Conservation (phyloP, 805 yeast genomes). For the Candida gorgasii region DNA sequence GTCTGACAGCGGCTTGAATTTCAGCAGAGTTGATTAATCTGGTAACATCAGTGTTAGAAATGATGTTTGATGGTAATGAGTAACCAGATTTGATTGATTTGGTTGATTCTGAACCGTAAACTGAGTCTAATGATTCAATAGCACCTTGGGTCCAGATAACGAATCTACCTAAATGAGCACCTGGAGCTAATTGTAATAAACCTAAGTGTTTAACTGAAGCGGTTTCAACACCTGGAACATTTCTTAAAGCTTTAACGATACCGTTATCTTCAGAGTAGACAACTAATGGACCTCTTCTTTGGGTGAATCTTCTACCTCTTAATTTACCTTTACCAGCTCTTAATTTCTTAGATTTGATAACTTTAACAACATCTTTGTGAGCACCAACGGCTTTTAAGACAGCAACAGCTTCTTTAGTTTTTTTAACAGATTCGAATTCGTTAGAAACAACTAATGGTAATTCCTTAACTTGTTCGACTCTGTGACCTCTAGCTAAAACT, state of each 20-base stretch:
- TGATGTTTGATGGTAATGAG: conserved; percentile 91
- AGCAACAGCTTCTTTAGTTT: conserved; percentile 99
- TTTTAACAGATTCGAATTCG: conserved; percentile 88
- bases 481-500: conserved; percentile 99
- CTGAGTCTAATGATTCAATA: conserved; percentile 91
- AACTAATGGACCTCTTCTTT: conserved; percentile 99
- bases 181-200: conserved; percentile 98
- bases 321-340: conserved; percentile 99
- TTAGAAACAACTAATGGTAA: conserved; percentile 95
- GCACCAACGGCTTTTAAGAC: conserved; percentile 98
- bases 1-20: conserved; percentile 95
- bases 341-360: conserved; percentile 95
- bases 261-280: conserved; percentile 98
- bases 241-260: conserved; percentile 97
- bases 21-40: conserved; percentile 98
- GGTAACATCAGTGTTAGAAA: conserved; percentile 93
- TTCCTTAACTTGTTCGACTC: conserved; percentile 96
- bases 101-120: conserved; percentile 93
- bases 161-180: conserved; percentile 99
- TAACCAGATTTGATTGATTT: conserved; percentile 83
- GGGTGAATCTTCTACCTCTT: conserved; percentile 99
- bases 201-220: conserved; percentile 88
- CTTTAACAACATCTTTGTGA: conserved; percentile 96
- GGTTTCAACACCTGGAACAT: conserved; percentile 99
- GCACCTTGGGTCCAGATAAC: conserved; percentile 99